These are phyloP conservation scores for Alternaria burnsii DNA, from an alignment of 2,329 filamentous ascomycete genomes.

Conservation along the genomic window DNA sequence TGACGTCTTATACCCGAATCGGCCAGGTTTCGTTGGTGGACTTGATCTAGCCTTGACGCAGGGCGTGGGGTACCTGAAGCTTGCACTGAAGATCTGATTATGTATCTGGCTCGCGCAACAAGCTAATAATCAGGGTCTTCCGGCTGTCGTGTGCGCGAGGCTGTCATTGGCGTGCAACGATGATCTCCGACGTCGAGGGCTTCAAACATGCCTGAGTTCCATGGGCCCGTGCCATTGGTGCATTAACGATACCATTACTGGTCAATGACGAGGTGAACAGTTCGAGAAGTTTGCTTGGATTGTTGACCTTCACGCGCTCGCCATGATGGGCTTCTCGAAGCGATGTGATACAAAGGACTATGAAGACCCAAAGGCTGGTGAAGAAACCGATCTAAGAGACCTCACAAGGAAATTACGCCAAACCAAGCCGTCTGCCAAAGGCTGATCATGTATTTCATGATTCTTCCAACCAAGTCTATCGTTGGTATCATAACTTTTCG, in stretches of 20 bases:
- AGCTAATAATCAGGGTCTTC: conserved; percentile 16
- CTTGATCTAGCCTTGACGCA: conserved; percentile 9
- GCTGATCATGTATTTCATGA: conserved; percentile 7
- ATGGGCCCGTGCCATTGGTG: neutral
- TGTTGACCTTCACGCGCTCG: neutral
- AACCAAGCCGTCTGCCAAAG: neutral
- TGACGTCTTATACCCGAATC: conserved; percentile 24
- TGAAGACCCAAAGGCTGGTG: neutral
- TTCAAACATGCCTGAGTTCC: neutral
- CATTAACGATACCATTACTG: neutral
- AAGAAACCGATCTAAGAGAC: neutral
- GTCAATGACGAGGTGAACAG: neutral
- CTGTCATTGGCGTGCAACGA: neutral
- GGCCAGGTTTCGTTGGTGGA: conserved; percentile 12
- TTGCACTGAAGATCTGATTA: neutral
- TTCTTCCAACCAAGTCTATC: conserved; percentile 26
- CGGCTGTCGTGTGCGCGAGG: conserved; percentile 9
- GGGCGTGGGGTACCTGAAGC: conserved; percentile 19
- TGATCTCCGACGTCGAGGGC: neutral
- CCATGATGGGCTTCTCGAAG: neutral
- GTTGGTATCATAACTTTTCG: conserved; percentile 39
- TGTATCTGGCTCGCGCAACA: conserved; percentile 2
- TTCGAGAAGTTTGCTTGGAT: neutral
- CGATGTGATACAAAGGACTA: neutral
- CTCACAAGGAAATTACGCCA: neutral